Conservation (phyloP, 768 basidiomycete species). For the Cubamyces lactineus region DNA sequence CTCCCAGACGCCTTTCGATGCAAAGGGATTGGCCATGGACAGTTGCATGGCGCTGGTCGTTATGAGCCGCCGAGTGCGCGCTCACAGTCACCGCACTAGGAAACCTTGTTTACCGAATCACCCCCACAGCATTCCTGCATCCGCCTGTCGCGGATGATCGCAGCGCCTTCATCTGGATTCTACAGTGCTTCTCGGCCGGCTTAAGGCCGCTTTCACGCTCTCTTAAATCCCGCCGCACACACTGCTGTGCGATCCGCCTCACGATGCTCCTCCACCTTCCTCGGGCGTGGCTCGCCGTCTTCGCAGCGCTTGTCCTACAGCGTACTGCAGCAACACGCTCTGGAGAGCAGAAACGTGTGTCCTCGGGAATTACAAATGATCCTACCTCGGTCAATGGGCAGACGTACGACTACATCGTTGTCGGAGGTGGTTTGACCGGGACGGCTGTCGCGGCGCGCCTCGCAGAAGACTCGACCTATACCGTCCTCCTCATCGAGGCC, state of each 20-base stretch:
- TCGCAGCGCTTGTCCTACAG: neutral
- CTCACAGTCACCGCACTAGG: neutral
- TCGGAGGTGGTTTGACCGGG: constrained; percentile 51
- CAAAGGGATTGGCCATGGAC: neutral
- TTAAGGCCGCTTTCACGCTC: neutral
- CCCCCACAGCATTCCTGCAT: constrained; percentile 4
- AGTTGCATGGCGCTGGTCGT: neutral
- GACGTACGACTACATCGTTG: constrained; percentile 37
- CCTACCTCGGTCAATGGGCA: neutral
- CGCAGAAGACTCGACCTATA: constrained; percentile 45
- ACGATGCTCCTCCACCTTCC: neutral
- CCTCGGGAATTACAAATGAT: constrained; percentile 15
- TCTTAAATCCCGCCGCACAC: neutral
- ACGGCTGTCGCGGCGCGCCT: constrained; percentile 52
- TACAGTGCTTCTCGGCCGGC: neutral
- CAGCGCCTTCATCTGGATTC: neutral
- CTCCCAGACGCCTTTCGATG: too few species aligned
- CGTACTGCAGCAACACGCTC: neutral
- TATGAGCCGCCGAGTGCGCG: neutral
- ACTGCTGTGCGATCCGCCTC: too few species aligned
- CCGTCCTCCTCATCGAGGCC: constrained; percentile 55
- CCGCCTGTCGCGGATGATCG: neutral
- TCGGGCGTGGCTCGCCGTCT: neutral
- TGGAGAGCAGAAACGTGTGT: constrained; percentile 3
- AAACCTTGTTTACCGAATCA: neutral